phyloP scores from a whole-genome alignment of 1,284 basidiomycete species.

The Marasmius fiardii region DNA sequence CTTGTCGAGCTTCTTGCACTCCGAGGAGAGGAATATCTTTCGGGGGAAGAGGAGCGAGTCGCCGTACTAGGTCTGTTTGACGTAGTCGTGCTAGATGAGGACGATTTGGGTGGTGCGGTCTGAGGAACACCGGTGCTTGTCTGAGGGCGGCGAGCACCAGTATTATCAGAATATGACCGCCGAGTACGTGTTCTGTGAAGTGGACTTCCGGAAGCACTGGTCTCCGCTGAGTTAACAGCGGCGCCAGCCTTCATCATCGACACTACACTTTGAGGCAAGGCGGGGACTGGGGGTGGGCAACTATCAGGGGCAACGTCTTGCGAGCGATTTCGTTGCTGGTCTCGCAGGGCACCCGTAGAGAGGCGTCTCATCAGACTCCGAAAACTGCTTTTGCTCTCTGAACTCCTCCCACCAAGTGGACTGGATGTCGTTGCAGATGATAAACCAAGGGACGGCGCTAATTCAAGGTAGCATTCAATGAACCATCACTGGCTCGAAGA shows the following conservation, averaged over 20 bases:
- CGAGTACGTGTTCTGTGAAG: neutral
- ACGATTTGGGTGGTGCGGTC: neutral
- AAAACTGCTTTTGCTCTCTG: neutral
- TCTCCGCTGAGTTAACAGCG: too few relatives aligned
- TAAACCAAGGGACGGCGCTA: too few relatives aligned
- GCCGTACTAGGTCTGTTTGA: neutral
- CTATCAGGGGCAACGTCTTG: neutral
- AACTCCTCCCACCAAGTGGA: neutral
- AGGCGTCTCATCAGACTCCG: neutral
- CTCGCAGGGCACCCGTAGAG: neutral
- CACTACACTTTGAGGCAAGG: neutral
- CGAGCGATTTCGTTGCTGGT: neutral
- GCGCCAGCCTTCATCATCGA: neutral
- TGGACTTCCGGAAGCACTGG: neutral
- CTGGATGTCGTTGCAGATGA: neutral
- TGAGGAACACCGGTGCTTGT: neutral
- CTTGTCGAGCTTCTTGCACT: constrained; percentile 1
- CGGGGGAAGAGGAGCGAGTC: neutral
- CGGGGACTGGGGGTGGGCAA: constrained; percentile 1
- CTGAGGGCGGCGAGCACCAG: neutral
- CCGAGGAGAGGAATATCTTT: neutral
- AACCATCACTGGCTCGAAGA: too few relatives aligned
- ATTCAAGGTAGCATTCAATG: too few relatives aligned
- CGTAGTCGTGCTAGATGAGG: neutral
- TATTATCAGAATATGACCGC: neutral